Base-by-base conservation (phyloP, 306 rosid species). In the cucumber (Cucumis sativus) region DNA sequence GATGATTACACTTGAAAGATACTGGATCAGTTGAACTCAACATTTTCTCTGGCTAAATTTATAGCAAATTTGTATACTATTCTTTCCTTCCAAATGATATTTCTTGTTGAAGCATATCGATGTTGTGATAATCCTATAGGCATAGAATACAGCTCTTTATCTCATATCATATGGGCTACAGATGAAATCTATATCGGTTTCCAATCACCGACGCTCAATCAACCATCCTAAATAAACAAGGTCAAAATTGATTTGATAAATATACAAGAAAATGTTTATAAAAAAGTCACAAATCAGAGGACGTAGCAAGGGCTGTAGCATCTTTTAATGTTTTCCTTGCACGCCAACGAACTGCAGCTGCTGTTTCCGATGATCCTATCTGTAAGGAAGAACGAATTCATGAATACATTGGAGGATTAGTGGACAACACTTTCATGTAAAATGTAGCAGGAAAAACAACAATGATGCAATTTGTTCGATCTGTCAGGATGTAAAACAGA, bases 351-450 rank as follows among this genome's bases (percentile, higher is more conserved):
- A 92, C 81, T 6, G 88, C 90, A 78, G 85, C 80, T 8, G 97
- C 91, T 21, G 87, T 87, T 74, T 88, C 91, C 7, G 97, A 89
- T 67, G 96, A 88, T 77, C 97, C 97, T 88, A 90, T 84, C 99
- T 95, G 97, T 79, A 85, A 35, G 76, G 81, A 82, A 7, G 49
- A 30, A 13, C 51, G 55, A 30, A 13, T 52, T 49, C 35, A 37
- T 72, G 13, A 60, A 76, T 35, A 76, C 45, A 56, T 68, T 20
- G 75, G 39, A 21, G 21, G 39, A 43, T 68, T 9, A 61, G 40
- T 28, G 40, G 40, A 13, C 7, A 67, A 68, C 16, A n/a, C 52
- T 4, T 11, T 37, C 28, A 67, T 5, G 6, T 40, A 67, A 69
- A 69, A 69, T 43, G 55, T 21, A 20, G 18, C 52, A 6, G 55